These are phyloP conservation scores for Cladosporium phlei DNA, from an alignment of 2,329 filamentous ascomycete species.

Conservation along the genomic window DNA sequence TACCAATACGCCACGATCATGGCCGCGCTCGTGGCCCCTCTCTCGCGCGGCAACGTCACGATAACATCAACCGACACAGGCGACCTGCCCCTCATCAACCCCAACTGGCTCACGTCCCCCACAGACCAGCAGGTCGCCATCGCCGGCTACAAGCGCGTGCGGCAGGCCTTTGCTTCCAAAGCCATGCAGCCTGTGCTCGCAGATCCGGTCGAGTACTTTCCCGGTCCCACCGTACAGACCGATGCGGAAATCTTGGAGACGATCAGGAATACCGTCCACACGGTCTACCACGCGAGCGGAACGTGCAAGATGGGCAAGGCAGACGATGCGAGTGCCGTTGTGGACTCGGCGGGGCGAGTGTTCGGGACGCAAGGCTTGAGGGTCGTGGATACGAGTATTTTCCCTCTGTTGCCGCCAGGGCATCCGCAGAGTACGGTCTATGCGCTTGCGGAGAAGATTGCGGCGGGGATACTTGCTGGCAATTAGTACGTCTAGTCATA, in stretches of 20 bases:
- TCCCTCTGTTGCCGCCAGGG: slow-evolving; percentile 24
- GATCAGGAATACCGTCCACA: slow-evolving; percentile 8
- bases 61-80: slow-evolving; percentile 27
- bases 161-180: slow-evolving; percentile 20
- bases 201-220: slow-evolving; percentile 23
- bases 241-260: slow-evolving; percentile 14
- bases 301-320: slow-evolving; percentile 22
- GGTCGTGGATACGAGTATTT: slow-evolving; percentile 23
- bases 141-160: slow-evolving; percentile 29
- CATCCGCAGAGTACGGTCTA: slow-evolving; percentile 25
- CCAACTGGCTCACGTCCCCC: slow-evolving; percentile 33
- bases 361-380: slow-evolving; percentile 21
- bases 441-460: slow-evolving; percentile 10
- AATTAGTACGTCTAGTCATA: no score
- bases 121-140: slow-evolving; percentile 32
- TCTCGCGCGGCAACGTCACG: slow-evolving; percentile 34
- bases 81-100: slow-evolving; percentile 32
- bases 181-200: not conserved
- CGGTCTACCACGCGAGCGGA: slow-evolving; percentile 15
- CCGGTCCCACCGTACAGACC: slow-evolving; percentile 19
- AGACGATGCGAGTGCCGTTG: slow-evolving; percentile 20
- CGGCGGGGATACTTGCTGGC: not conserved
- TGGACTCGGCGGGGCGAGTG: slow-evolving; percentile 21
- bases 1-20: slow-evolving; percentile 32
- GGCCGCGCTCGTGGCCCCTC: slow-evolving; percentile 29